Evolutionary conservation across 495 filamentous ascomycete species (phyloP).

Genomic region (Trichoderma erinaceum): DNA sequence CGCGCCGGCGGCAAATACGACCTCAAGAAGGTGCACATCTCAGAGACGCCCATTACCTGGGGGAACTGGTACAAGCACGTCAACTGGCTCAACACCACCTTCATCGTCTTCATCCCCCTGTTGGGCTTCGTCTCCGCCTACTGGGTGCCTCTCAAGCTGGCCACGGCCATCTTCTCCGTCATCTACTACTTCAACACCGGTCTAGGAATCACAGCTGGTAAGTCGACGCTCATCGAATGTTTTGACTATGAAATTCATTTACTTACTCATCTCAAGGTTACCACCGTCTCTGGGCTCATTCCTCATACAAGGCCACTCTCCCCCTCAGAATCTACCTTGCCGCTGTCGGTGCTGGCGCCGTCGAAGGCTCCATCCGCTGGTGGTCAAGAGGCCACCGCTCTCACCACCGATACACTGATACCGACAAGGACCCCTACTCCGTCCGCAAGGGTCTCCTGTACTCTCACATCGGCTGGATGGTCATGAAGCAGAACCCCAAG

Average conservation of each 20-base stretch:
- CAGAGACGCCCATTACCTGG: constrained; percentile 64
- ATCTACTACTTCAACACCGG: constrained; percentile 90
- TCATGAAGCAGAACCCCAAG: constrained; percentile 92
- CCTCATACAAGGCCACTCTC: constrained; percentile 81
- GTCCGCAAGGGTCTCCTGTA: constrained; percentile 97
- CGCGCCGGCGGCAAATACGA: constrained; percentile 39
- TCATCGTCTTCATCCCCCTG: constrained; percentile 82
- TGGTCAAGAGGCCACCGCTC: constrained; percentile 95
- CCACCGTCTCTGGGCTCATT: constrained; percentile 92
- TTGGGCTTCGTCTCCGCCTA: constrained; percentile 68
- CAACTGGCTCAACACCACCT: constrained; percentile 86
- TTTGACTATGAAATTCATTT: not conserved
- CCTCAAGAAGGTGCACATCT: constrained; percentile 46
- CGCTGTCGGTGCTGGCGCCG: constrained; percentile 85
- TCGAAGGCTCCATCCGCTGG: constrained; percentile 95
- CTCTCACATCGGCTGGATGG: constrained; percentile 91
- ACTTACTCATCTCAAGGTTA: constrained; percentile 50
- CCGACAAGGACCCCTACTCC: constrained; percentile 97
- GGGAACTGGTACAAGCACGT: constrained; percentile 95
- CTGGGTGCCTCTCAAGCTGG: constrained; percentile 70
- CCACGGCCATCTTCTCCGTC: constrained; percentile 77
- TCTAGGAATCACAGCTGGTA: constrained; percentile 82
- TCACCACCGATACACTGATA: constrained; percentile 98
- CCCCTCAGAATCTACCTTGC: constrained; percentile 92
- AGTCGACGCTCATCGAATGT: constrained; percentile 22